A percentile compares a stretch with the other conserved stretches of the same genome.
These are phyloP conservation scores for Apodospora peruviana DNA, from an alignment of 495 filamentous ascomycete species.

Conservation along the genomic window DNA sequence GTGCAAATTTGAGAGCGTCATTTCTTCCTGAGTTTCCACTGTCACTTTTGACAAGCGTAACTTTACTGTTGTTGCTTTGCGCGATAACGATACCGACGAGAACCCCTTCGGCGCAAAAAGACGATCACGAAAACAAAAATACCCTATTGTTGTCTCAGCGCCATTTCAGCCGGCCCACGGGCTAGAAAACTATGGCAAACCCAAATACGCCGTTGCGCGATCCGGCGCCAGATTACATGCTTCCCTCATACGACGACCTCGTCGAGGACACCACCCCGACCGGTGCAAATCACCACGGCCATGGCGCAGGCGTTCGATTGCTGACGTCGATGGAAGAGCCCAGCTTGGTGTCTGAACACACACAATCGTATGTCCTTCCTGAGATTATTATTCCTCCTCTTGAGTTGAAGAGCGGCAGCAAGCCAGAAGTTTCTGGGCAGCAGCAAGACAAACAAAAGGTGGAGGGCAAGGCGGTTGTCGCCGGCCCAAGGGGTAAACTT, in stretches of 20 bases:
- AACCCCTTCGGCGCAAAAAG: no score
- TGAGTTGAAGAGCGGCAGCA: conserved; percentile 10
- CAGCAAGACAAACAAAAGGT: conserved; percentile 9
- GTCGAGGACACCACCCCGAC: conserved; percentile 36
- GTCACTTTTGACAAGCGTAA: no score
- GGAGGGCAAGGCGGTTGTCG: no score
- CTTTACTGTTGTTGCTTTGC: no score
- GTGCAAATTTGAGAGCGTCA: no score
- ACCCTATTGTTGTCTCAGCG: not conserved
- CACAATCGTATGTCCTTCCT: conserved; percentile 41
- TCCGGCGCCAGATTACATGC: conserved; percentile 40
- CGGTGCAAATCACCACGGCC: conserved; percentile 20
- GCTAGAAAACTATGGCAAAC: conserved; percentile 45
- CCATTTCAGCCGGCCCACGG: no score
- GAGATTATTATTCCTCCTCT: conserved; percentile 26
- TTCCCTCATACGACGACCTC: conserved; percentile 42
- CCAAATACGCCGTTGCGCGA: conserved; percentile 35
- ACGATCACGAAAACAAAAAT: no score
- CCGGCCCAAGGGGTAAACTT: not conserved
- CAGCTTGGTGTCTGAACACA: conserved; percentile 12
- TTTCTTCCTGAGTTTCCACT: no score
- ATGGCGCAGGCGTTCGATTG: conserved; percentile 40
- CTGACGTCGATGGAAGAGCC: conserved; percentile 48
- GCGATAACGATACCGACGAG: no score
- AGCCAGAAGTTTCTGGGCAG: not conserved